A percentile compares a stretch with the other conserved stretches of the same genome.
phyloP scores from a whole-genome alignment of 805 yeast species.

The Ogataea henricii region DNA sequence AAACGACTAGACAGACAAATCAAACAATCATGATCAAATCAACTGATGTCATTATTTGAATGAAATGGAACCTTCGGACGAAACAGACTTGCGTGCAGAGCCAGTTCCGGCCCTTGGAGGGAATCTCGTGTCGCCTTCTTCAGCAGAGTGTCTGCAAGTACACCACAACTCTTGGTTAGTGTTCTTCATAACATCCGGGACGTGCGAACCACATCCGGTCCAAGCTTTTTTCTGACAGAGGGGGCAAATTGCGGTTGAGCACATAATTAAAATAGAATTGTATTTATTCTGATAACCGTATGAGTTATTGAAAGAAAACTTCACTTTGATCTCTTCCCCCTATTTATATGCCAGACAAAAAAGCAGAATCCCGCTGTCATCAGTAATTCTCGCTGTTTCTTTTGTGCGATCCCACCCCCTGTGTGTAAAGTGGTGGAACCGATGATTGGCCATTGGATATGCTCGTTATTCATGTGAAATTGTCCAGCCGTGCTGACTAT shows the following conservation, averaged over 20 bases:
- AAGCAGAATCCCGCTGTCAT: not conserved
- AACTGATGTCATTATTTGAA: not conserved
- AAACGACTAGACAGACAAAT: not conserved
- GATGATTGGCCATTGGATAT: not conserved
- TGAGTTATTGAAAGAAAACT: not conserved
- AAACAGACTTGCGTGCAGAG: slow-evolving; percentile 41
- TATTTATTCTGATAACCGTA: not conserved
- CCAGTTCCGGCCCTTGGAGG: slow-evolving; percentile 72
- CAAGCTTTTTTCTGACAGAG: slow-evolving; percentile 54
- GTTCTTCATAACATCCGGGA: slow-evolving; percentile 53
- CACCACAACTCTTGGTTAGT: slow-evolving; percentile 55
- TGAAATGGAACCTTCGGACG: slow-evolving; percentile 24
- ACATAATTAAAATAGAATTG: slow-evolving; percentile 27
- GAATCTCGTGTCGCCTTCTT: slow-evolving; percentile 40
- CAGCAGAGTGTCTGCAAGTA: slow-evolving; percentile 50
- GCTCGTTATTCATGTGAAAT: not conserved
- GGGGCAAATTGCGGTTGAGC: slow-evolving; percentile 40
- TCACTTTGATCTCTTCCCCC: not conserved
- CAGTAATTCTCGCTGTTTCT: not conserved
- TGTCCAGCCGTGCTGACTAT: not conserved
- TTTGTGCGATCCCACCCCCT: slow-evolving; percentile 7
- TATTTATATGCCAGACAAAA: not conserved
- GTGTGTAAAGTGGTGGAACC: not conserved
- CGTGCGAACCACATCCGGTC: slow-evolving; percentile 66
- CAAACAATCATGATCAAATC: not conserved